phyloP scores from a whole-genome alignment of 1,284 basidiomycete species.

The Leccinum griseonigrum region DNA sequence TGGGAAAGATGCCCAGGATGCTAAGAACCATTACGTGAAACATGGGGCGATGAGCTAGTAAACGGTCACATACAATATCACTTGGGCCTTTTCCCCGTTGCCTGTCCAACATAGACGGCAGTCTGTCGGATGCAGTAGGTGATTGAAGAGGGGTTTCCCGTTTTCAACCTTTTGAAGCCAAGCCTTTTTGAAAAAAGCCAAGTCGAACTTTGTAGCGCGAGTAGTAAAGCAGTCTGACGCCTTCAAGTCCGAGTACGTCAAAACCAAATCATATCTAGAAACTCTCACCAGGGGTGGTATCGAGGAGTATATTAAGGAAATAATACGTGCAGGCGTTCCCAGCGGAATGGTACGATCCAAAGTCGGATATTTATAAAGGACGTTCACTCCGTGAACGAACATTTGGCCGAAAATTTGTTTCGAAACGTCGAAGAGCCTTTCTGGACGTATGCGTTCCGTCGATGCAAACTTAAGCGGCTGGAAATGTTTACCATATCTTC shows the following conservation, averaged over 20 bases:
- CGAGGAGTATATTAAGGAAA: constrained; percentile 92
- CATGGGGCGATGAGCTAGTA: constrained; percentile 2
- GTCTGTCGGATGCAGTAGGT: constrained; percentile 83
- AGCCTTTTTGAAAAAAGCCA: constrained; percentile 65
- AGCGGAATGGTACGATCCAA: constrained; percentile 63
- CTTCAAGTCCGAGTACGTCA: constrained; percentile 37
- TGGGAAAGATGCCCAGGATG: constrained; percentile 91
- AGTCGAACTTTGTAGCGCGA: constrained; percentile 71
- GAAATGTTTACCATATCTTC: constrained; percentile 77
- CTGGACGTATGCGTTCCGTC: not conserved
- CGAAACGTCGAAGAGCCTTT: constrained; percentile 82
- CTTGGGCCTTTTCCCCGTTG: constrained; percentile 63
- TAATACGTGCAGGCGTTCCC: constrained; percentile 89
- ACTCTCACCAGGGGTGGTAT: constrained; percentile 84
- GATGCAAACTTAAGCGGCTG: not conserved
- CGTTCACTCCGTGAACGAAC: constrained; percentile 86
- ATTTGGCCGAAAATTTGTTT: constrained; percentile 93
- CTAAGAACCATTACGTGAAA: constrained; percentile 36
- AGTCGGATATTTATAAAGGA: constrained; percentile 64
- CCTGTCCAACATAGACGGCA: constrained; percentile 87
- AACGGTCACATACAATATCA: constrained; percentile 67
- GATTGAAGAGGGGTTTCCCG: constrained; percentile 74
- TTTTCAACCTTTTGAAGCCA: constrained; percentile 74
- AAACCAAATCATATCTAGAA: not conserved
- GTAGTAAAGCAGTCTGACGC: constrained; percentile 81